Percentiles rank a stretch among this genome's conserved stretches.
These are phyloP conservation scores for Eucalyptus paniculata DNA, from an alignment of 345 rosid species.

Conservation along the genomic window DNA sequence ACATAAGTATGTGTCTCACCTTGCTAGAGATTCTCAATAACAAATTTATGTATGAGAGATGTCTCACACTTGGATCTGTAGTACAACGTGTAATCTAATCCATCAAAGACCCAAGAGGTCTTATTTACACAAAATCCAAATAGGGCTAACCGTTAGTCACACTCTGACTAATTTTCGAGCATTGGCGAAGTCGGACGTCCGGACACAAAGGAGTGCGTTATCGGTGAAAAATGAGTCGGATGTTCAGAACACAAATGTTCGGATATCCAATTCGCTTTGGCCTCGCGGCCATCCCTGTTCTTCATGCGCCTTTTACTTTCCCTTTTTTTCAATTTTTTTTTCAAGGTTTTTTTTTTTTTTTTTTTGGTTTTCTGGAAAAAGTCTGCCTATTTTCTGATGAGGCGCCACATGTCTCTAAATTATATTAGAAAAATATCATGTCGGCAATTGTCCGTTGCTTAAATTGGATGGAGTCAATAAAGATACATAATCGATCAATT, in stretches of 20 bases:
- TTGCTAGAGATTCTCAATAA: neutral
- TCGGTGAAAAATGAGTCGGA: neutral
- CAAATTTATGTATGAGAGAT: neutral
- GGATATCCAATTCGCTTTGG: neutral
- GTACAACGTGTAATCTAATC: neutral
- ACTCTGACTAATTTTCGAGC: neutral
- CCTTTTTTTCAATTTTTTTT: too few species aligned
- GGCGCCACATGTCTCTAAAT: neutral
- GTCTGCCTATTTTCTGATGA: neutral
- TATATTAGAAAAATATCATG: neutral
- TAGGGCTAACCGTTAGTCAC: neutral
- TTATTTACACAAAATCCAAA: neutral
- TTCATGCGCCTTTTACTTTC: neutral
- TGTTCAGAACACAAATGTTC: neutral
- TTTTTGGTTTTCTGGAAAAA: neutral
- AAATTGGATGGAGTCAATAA: neutral
- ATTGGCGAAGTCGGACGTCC: neutral
- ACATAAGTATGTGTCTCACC: neutral
- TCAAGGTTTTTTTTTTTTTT: neutral
- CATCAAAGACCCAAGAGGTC: neutral
- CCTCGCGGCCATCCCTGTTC: neutral
- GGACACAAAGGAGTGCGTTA: neutral
- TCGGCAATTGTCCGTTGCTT: accelerated
- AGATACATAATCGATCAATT: neutral
- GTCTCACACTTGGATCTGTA: neutral